Evolutionary conservation across 768 basidiomycete species (phyloP), one percentile per base, ranked within the genome.

Genomic region (Gymnopilus dilepis): DNA sequence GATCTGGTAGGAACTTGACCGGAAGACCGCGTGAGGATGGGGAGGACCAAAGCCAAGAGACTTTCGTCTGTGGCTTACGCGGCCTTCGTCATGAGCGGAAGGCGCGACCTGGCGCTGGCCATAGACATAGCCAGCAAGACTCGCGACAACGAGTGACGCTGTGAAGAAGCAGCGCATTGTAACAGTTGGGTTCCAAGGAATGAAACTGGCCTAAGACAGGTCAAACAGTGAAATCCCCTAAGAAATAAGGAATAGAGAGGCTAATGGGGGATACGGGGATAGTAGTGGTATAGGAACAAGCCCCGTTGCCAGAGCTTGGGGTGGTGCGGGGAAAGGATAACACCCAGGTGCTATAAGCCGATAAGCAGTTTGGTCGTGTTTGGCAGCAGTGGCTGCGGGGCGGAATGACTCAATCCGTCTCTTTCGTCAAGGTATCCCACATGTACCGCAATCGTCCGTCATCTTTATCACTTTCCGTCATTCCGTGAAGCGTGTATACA

Each of bases 11-110:
- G 83, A 79, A 59, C 70, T 80, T 6, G 86, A 77, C 58, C 78
- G 74, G 76, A 88, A 93, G 48, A 84, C 84, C 6, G 90, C 89
- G 67, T 94, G 89, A 4, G 87, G 84, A 63, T 89, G 89, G 17
- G 82, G 77, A 5, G 95, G 94, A 1, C 96, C 96, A 72, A 97
- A 97, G 22, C 89, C 88, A 58, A 99, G 84, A 0, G 96, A 86
- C 89, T 98, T 97, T 70, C 96, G 87, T 68, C 94, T 86, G 37
- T 70, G 72, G 34, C 74, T 71, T 15, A 79, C 69, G 38, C 74
- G 74, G 37, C 72, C 72, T 53, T 76, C 70, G 58, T 69, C 68
- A 51, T 69, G 59, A 17, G 67, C 57, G n/a, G 68, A 60, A 17
- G 70, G 65, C 12, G 60, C 31, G 26, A 63, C 55, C 1, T 65